Percentiles rank a stretch among this genome's conserved stretches.
phyloP scores from a whole-genome alignment of 352 stramenopile species.

The Globisporangium orthogonon region DNA sequence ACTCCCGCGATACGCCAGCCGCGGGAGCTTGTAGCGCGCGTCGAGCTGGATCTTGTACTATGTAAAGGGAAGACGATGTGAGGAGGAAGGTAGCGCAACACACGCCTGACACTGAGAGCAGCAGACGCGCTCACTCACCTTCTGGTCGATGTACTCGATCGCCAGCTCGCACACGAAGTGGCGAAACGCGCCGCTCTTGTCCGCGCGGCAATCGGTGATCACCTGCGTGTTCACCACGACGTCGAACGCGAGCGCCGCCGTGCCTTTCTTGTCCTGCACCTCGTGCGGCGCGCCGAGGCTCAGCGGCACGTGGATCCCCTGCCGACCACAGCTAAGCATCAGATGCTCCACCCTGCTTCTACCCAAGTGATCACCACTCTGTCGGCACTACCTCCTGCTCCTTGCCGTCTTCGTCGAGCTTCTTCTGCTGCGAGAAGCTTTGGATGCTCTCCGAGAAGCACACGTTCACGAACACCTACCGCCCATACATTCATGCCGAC shows the following conservation, averaged over 20 bases:
- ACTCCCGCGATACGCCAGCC: constrained; percentile 53
- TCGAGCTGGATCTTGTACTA: constrained; percentile 81
- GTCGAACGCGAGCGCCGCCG: constrained; percentile 58
- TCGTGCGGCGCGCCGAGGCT: constrained; percentile 64
- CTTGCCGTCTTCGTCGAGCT: constrained; percentile 63
- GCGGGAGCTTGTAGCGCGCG: constrained; percentile 68
- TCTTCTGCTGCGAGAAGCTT: constrained; percentile 72
- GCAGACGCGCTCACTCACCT: constrained; percentile 22
- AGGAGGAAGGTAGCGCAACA: too few relatives aligned
- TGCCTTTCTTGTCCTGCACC: constrained; percentile 69
- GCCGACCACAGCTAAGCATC: background rate
- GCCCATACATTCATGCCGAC: background rate
- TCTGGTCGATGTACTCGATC: constrained; percentile 79
- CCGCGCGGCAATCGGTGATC: constrained; percentile 48
- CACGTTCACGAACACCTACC: constrained; percentile 77
- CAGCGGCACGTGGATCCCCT: constrained; percentile 74
- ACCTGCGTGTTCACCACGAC: constrained; percentile 78
- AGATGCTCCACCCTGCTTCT: background rate
- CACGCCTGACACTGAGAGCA: background rate
- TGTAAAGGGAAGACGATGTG: too few relatives aligned
- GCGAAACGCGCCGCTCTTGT: constrained; percentile 64
- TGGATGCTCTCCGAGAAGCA: constrained; percentile 66
- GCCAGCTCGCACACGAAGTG: constrained; percentile 82
- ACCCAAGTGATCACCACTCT: too few relatives aligned
- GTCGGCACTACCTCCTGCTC: constrained; percentile 49